Conservation (phyloP, 2,329 filamentous ascomycete species). For the Dactylellina drechsleri region DNA sequence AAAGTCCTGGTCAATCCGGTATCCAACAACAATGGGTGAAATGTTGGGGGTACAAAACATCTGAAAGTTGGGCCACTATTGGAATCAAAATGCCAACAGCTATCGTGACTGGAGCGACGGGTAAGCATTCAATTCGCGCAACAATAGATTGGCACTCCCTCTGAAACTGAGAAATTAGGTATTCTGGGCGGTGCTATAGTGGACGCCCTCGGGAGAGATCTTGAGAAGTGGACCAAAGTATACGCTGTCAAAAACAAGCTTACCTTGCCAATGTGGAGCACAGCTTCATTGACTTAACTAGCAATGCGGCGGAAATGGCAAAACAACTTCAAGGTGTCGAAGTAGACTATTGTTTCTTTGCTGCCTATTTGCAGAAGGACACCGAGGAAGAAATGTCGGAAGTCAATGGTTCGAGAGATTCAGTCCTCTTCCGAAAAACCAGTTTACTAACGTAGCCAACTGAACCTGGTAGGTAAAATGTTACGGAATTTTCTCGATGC, state of each 20-base stretch:
- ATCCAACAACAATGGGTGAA: no score
- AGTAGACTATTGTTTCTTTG: constrained; percentile 35
- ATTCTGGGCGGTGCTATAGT: constrained; percentile 26
- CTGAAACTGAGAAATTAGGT: constrained; percentile 4
- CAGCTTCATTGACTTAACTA: constrained; percentile 15
- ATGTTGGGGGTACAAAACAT: no score
- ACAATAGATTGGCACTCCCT: not conserved
- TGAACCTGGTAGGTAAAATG: constrained; percentile 61
- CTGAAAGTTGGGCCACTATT: not conserved
- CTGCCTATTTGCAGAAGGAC: constrained; percentile 29
- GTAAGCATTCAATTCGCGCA: constrained; percentile 1
- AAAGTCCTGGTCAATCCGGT: not conserved
- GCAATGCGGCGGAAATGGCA: constrained; percentile 12
- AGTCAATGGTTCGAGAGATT: constrained; percentile 14
- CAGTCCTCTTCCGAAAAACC: not conserved
- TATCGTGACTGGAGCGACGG: constrained; percentile 29
- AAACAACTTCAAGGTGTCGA: constrained; percentile 18
- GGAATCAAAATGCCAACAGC: constrained; percentile 17
- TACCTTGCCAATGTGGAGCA: constrained; percentile 25
- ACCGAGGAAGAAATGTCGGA: constrained; percentile 26
- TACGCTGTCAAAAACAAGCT: constrained; percentile 22
- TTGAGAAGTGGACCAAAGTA: constrained; percentile 24
- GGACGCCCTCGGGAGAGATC: constrained; percentile 23
- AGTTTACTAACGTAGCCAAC: not conserved
- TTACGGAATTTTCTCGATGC: constrained; percentile 66